These are phyloP conservation scores for Saccharomyces hybrid DNA, from an alignment of 1,139 yeast genomes.

Conservation along the genomic window DNA sequence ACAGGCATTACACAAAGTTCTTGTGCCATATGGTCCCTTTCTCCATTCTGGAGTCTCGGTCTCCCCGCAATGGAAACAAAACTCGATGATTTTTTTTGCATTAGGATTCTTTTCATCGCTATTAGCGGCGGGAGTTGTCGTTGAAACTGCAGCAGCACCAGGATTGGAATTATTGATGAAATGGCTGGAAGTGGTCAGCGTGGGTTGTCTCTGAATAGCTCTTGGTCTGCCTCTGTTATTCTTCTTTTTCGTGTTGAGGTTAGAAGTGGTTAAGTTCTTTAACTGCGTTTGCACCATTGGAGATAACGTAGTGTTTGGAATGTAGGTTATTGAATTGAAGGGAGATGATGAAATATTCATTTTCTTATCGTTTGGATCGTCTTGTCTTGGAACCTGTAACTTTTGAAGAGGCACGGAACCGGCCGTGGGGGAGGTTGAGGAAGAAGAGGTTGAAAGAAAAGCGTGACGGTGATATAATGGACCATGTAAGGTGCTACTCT, in stretches of 20 bases:
- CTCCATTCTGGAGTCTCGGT: conserved; percentile 81
- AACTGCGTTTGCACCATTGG: not conserved
- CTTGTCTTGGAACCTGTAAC: conserved; percentile 6
- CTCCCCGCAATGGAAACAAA: conserved; percentile 56
- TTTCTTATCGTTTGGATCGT: not conserved
- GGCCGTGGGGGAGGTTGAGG: conserved; percentile 4
- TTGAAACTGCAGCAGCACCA: conserved; percentile 3
- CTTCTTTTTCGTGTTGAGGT: not conserved
- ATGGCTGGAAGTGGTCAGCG: not conserved
- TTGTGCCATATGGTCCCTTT: conserved; percentile 68
- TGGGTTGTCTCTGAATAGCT: conserved; percentile 1
- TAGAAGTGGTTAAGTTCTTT: not conserved
- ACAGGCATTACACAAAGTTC: conserved; percentile 76
- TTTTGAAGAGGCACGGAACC: conserved; percentile 1
- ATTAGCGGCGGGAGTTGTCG: conserved; percentile 8
- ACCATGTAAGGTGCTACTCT: not conserved
- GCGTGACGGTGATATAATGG: not conserved
- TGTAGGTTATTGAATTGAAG: not conserved
- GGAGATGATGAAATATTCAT: not conserved
- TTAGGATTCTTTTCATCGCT: conserved; percentile 6
- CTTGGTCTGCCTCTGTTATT: not conserved
- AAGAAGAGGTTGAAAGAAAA: conserved; percentile 1
- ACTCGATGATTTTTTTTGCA: conserved; percentile 8
- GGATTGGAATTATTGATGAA: conserved; percentile 3
- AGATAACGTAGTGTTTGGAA: not conserved